Conservation (phyloP, 345 rosid genomes). For the Brassica nigra region DNA sequence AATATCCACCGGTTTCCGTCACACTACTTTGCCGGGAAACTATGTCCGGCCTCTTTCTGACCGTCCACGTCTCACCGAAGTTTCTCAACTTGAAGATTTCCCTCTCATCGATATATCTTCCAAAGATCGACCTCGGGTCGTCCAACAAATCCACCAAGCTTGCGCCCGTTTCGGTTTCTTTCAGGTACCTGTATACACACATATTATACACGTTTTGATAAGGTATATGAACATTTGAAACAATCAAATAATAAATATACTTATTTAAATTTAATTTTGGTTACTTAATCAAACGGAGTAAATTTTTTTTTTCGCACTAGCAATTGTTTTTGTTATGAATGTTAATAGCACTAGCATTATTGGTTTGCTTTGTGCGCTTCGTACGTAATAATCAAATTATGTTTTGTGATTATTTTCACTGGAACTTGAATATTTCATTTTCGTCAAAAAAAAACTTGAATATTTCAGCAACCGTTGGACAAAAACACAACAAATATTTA, state of each 20-base stretch:
- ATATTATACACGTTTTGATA: neutral
- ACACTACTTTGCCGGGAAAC: slow-evolving; percentile 58
- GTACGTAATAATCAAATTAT: neutral
- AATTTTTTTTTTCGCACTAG: neutral
- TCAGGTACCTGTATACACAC: slow-evolving; percentile 49
- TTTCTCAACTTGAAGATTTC: slow-evolving; percentile 55
- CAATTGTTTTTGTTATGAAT: neutral
- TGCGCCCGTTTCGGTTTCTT: slow-evolving; percentile 66
- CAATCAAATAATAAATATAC: neutral
- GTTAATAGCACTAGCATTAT: neutral
- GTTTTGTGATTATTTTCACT: neutral
- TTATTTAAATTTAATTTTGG: neutral
- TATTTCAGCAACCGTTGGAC: neutral
- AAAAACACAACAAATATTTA: neutral
- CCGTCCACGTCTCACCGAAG: slow-evolving; percentile 67
- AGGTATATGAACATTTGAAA: neutral
- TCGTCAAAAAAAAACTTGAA: too few relatives aligned
- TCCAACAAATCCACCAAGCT: slow-evolving; percentile 54
- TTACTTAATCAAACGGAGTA: neutral
- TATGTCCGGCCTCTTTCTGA: slow-evolving; percentile 71
- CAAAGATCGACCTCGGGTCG: slow-evolving; percentile 45
- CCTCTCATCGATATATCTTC: slow-evolving; percentile 68
- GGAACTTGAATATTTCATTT: neutral
- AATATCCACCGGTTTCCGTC: slow-evolving; percentile 58
- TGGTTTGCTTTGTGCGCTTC: neutral